These are phyloP conservation scores for Carex parvula DNA, from an alignment of 176 grass and related monocot species.

Conservation along the genomic window DNA sequence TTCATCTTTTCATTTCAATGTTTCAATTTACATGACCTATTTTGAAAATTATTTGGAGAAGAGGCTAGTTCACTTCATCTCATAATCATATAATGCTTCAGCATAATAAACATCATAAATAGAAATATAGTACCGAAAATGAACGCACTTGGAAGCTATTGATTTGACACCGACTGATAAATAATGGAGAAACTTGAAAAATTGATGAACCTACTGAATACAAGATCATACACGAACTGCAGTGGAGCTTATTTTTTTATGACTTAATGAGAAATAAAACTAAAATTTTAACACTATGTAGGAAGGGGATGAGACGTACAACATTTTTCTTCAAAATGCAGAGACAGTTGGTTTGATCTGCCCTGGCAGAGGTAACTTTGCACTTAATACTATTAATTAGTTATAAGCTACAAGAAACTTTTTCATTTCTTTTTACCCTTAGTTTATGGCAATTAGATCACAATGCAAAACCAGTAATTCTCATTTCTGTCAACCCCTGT, in stretches of 20 bases:
- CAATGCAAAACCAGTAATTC: not conserved
- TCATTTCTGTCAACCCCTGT: not conserved
- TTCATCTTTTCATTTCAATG: not conserved
- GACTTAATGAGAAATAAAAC: constrained; percentile 23
- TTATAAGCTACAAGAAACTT: not conserved
- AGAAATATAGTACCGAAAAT: not conserved
- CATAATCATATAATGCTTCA: not conserved
- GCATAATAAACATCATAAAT: not conserved
- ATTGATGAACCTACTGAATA: not conserved
- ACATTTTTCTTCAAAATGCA: constrained; percentile 92
- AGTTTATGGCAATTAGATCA: not conserved
- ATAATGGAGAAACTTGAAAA: not conserved
- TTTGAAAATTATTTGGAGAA: not conserved
- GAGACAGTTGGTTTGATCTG: constrained; percentile 86
- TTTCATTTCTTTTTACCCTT: not conserved
- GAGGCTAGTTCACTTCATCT: not conserved
- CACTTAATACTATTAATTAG: not conserved
- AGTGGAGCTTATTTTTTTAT: not conserved
- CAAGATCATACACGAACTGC: not conserved
- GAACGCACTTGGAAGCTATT: not conserved
- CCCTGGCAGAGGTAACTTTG: constrained; percentile 41
- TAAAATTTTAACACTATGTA: constrained; percentile 29
- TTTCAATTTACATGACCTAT: not conserved
- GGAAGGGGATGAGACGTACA: constrained; percentile 58
- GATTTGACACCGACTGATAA: not conserved